Base-by-base conservation (phyloP, 2,329 filamentous ascomycete genomes). In the Cytospora leucostoma region DNA sequence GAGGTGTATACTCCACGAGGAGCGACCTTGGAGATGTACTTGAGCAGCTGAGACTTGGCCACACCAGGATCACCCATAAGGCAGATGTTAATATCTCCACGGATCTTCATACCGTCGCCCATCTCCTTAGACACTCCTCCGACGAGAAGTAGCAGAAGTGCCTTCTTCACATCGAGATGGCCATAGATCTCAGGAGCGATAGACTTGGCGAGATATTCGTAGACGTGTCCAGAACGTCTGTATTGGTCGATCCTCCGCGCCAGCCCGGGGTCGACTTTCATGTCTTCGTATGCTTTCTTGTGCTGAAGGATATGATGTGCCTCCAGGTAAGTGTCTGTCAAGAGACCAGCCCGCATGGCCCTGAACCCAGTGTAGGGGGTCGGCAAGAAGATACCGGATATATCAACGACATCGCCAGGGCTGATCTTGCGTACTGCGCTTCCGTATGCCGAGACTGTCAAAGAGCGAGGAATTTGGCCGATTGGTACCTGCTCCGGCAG, bases 61-160 rank as follows among this genome's bases (percentile, higher is more conserved):
- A 99, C 95, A 92, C 95, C 95, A 74, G 95, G 95, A 73, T 99
- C 95, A 83, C 95, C 95, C 95, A 99, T 99, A 72, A 99, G 80
- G 76, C 95, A 98, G 67, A 99, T 89, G 78, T 99, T 99, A 81
- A 99, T 96, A 73, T 99, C 95, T 71, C 95, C 95, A 83, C 95
- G 92, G 74, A 99, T 99, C 72, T 93, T 90, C 95, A 99, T 98
- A 65, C 95, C 95, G 72, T 99, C 95, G 59, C 93, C 93, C 85
- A 98, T 96, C 72, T 95, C 89, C 77, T 99, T 99, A 4, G 88
- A 95, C 1, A 97, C 94, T 79, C 95, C 95, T 66, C 95, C 95
- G 68, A 99, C 97, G 38, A 99, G 86, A 35, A 98, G 88, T 6
- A 99, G 83, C n/a, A 99, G 84, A 13, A 99, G 85, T 1, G 95